Evolutionary conservation across 208 protist species (phyloP).

Genomic region (Crithidia brevicula): DNA sequence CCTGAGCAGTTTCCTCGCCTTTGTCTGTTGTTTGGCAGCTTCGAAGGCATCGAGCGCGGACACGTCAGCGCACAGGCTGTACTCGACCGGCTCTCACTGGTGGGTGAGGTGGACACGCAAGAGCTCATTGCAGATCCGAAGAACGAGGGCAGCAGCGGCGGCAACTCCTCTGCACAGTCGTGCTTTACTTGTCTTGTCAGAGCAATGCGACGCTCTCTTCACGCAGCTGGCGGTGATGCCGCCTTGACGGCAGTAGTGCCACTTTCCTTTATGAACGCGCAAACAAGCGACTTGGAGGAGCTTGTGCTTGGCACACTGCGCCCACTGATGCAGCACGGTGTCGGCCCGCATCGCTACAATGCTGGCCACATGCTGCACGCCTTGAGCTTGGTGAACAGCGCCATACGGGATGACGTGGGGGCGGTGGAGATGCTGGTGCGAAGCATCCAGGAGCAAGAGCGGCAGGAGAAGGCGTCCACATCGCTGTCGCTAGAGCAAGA

Average conservation of each 20-base stretch:
- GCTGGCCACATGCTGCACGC: slow-evolving; percentile 59
- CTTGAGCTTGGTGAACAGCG: slow-evolving; percentile 74
- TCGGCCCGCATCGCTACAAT: slow-evolving; percentile 49
- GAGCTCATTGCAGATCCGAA: slow-evolving; percentile 1
- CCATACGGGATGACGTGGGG: slow-evolving; percentile 50
- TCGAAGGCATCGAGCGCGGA: slow-evolving; percentile 43
- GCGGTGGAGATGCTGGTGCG: slow-evolving; percentile 57
- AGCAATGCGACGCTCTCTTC: slow-evolving; percentile 61
- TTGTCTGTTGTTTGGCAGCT: slow-evolving; percentile 48
- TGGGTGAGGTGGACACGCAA: slow-evolving; percentile 27
- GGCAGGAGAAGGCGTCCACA: too few species aligned
- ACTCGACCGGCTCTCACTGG: slow-evolving; percentile 44
- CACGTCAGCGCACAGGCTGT: slow-evolving; percentile 54
- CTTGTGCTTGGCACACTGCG: slow-evolving; percentile 47
- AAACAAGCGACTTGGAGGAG: slow-evolving; percentile 43
- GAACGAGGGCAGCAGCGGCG: background rate
- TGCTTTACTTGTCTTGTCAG: slow-evolving; percentile 27
- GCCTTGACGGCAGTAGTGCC: slow-evolving; percentile 27
- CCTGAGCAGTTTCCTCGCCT: slow-evolving; percentile 72
- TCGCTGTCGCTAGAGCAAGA: too few species aligned
- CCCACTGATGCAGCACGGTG: slow-evolving; percentile 23
- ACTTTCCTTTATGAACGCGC: slow-evolving; percentile 67
- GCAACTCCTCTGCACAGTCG: background rate
- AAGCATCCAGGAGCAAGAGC: slow-evolving; percentile 34
- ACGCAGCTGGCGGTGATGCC: slow-evolving; percentile 38